A percentile compares a stretch with the other conserved stretches of the same genome.
Conservation (phyloP, 768 basidiomycete species). For the Mycena crocata region DNA sequence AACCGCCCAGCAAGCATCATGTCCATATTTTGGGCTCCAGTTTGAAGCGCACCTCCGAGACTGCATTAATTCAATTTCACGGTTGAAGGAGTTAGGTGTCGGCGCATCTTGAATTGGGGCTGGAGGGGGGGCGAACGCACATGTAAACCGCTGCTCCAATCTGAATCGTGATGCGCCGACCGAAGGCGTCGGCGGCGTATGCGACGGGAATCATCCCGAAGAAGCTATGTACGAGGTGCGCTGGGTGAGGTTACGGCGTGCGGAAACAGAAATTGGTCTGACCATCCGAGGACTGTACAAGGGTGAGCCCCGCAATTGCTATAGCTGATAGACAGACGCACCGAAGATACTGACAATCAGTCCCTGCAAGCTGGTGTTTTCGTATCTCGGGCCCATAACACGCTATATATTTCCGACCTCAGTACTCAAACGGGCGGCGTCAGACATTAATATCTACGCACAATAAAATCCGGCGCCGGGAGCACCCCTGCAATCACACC, state of each 20-base stretch:
- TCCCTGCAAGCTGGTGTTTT: conserved; percentile 50
- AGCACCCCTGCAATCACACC: conserved; percentile 63
- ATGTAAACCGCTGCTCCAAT: conserved; percentile 54
- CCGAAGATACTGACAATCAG: conserved; percentile 57
- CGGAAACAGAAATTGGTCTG: background rate
- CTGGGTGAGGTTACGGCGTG: no score
- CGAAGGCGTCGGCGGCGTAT: conserved; percentile 51
- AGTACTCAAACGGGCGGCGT: no score
- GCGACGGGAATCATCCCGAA: conserved; percentile 59
- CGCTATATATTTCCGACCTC: no score
- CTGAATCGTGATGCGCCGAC: conserved; percentile 54
- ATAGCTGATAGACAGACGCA: conserved; percentile 26
- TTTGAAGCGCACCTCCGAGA: conserved; percentile 59
- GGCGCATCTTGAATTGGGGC: no score
- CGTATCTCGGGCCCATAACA: conserved; percentile 50
- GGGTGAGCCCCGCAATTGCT: background rate
- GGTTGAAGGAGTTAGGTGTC: no score
- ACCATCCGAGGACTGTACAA: conserved; percentile 55
- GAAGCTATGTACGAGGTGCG: no score
- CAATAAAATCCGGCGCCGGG: conserved; percentile 51
- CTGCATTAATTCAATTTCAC: no score
- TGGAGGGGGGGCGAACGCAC: conserved; percentile 41
- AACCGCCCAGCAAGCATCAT: conserved; percentile 64
- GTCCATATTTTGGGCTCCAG: conserved; percentile 57
- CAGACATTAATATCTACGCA: conserved; percentile 30